Conservation (phyloP, 495 filamentous ascomycete species). For the Thermothielavioides terrestris region DNA sequence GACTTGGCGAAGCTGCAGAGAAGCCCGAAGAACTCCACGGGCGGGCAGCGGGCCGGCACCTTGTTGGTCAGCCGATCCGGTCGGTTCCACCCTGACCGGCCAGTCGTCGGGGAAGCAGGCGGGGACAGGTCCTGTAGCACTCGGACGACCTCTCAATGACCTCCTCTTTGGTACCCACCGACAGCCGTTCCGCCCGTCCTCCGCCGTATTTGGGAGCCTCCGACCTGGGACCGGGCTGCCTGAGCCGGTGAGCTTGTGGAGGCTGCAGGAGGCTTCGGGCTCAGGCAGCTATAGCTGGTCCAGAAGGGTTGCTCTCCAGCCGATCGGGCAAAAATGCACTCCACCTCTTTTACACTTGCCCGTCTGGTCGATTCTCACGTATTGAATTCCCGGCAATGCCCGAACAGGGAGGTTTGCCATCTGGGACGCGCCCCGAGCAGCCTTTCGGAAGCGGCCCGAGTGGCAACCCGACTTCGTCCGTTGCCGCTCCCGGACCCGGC, state of each 20-base stretch:
- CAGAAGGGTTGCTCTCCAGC: not conserved
- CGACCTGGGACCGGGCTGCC: not conserved
- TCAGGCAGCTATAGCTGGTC: no score
- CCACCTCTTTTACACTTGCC: not conserved
- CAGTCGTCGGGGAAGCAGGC: not conserved
- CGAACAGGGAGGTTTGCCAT: not conserved
- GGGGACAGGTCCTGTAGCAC: not conserved
- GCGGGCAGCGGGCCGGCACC: not conserved
- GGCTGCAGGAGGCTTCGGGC: not conserved
- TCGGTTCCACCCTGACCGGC: not conserved
- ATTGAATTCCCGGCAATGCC: not conserved
- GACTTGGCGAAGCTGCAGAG: constrained; percentile 3
- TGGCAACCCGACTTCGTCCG: not conserved
- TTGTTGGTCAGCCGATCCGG: constrained; percentile 1
- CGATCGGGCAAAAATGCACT: not conserved
- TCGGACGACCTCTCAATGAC: not conserved
- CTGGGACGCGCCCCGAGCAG: not conserved
- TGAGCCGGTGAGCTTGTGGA: not conserved
- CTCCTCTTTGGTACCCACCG: not conserved
- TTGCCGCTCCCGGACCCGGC: not conserved
- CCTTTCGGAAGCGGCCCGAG: not conserved
- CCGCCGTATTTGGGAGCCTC: not conserved
- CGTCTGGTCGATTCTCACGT: not conserved
- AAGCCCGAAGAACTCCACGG: constrained; percentile 10
- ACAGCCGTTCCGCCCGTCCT: not conserved